Evolutionary conservation across 768 basidiomycete species (phyloP), one percentile per base, ranked within the genome.

Genomic region (Kwoniella europaea): DNA sequence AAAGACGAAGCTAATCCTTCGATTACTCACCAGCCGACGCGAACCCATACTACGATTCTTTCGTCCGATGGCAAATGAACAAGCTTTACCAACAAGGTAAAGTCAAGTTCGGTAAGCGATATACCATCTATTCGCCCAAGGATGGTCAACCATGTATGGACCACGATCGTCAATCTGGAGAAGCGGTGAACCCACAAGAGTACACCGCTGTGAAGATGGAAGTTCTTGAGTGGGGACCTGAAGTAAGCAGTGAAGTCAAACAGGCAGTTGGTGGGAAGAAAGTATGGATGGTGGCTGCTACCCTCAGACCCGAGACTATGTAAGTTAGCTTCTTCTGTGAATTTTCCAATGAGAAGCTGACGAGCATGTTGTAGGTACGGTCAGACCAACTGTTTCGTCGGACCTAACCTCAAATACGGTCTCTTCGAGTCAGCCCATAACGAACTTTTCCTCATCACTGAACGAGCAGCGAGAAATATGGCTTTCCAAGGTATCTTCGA

Each of bases 91-190:
- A 86, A 54, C 86, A 94, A 58, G 91, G 91, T 43, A 95, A 94
- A 85, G 93, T 99, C 87, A 97, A 96, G 85, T 99, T 98, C 80
- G 97, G 97, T 60, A 92, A 97, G 84, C 90, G 97, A 55, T 96
- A 98, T 84, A 99, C 97, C 15, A 93, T 99, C 80, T 99, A 97
- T 87, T 95, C 93, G 74, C 94, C 94, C 2, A 98, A 98, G 84
- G 97, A 99, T 76, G 95, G 94, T 2, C 97, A 98, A 81, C 96
- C 97, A 0, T 99, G 97, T 81, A 98, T 99, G 97, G 97, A 99
- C 84, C 97, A 99, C 85, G 97, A 99, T 84, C 91, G 97, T 68
- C 88, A 90, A 63, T 93, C 93, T 69, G 97, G 97, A 53, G 97
- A 99, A 84, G 96, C 91, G 58, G 86, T 94, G 66, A 93, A 93